phyloP scores from a whole-genome alignment of 345 rosid species.

The Anastatica hierochuntica region DNA sequence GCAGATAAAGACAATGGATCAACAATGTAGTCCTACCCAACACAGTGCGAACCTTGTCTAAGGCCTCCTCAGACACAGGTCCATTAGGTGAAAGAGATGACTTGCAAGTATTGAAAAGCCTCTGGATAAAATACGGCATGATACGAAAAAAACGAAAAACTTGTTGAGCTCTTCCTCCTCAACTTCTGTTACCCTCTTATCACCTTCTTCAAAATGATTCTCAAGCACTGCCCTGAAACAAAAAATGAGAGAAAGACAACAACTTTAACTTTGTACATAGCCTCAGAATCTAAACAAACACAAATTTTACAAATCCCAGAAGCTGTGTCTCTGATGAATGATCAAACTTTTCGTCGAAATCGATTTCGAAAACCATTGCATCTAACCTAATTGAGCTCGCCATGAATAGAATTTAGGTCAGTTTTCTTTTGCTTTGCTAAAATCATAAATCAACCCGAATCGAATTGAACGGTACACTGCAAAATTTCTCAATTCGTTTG shows the following conservation, averaged over 20 bases:
- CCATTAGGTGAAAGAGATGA: constrained; percentile 62
- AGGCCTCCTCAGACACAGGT: constrained; percentile 72
- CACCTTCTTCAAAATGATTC: constrained; percentile 25
- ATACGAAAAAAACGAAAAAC: constrained; percentile 4
- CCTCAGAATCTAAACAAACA: background rate
- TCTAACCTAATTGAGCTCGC: background rate
- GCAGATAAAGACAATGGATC: background rate
- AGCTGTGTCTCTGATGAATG: background rate
- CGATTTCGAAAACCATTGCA: background rate
- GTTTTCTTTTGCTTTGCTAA: background rate
- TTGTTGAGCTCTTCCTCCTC: constrained; percentile 3
- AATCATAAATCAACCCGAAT: constrained; percentile 5
- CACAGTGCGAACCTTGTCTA: constrained; percentile 55
- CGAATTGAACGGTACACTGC: background rate
- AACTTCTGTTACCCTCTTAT: constrained; percentile 4
- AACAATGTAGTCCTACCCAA: constrained; percentile 46
- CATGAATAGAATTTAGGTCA: constrained; percentile 19
- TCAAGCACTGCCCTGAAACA: constrained; percentile 22
- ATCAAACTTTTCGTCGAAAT: background rate
- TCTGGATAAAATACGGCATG: constrained; percentile 80
- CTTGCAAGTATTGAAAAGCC: constrained; percentile 71
- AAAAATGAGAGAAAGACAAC: background rate
- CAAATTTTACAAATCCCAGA: constrained; percentile 2
- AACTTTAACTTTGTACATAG: background rate
- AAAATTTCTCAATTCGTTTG: background rate